phyloP scores from a whole-genome alignment of 805 yeast genomes.

The Ogataea pilisensis region DNA sequence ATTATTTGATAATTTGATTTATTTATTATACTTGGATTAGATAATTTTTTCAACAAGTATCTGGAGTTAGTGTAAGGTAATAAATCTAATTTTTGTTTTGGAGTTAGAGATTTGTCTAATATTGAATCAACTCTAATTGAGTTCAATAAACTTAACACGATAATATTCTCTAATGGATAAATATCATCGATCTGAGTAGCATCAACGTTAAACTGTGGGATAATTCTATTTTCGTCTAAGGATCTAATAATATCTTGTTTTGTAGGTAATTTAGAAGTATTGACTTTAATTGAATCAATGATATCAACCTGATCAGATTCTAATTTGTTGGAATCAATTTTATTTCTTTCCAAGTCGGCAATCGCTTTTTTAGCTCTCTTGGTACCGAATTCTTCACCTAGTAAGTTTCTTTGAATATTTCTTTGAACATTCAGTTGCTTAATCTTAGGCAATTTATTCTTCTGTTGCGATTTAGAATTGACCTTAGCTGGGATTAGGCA shows the following conservation, averaged over 20 bases:
- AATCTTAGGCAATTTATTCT: constrained; percentile 55
- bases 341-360: constrained; percentile 71
- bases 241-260: constrained; percentile 54
- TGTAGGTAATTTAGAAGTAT: constrained; percentile 72
- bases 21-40: constrained; percentile 36
- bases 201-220: constrained; percentile 69
- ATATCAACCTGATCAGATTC: constrained; percentile 69
- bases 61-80: constrained; percentile 61
- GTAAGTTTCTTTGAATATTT: constrained; percentile 66
- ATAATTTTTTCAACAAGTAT: constrained; percentile 47
- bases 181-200: constrained; percentile 84
- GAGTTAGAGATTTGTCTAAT: constrained; percentile 45
- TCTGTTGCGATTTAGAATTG: constrained; percentile 56
- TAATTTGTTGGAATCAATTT: constrained; percentile 79
- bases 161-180: constrained; percentile 68
- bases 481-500: constrained; percentile 63
- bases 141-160: constrained; percentile 62
- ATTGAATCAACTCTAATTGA: constrained; percentile 62
- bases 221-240: constrained; percentile 70
- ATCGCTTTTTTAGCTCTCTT: constrained; percentile 93
- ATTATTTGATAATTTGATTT: constrained; percentile 59
- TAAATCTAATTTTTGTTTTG: constrained; percentile 46
- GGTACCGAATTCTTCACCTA: constrained; percentile 97
- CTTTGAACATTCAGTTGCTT: constrained; percentile 50
- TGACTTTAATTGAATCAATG: constrained; percentile 68